Conservation (phyloP, 2,329 filamentous ascomycete species). For the Aspergillus hiratsukae region DNA sequence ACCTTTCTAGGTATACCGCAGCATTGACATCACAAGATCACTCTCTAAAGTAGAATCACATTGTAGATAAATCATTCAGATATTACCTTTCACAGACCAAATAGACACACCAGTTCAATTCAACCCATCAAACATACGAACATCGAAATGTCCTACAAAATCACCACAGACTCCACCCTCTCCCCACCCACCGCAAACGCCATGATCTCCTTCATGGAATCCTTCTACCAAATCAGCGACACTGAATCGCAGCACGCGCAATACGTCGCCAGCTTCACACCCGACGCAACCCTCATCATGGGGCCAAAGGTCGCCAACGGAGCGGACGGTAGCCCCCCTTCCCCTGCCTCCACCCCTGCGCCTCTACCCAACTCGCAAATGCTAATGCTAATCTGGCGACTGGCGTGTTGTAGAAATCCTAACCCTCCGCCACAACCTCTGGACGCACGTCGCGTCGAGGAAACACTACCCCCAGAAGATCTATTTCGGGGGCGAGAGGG, state of each 20-base stretch:
- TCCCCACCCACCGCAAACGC: conserved; percentile 21
- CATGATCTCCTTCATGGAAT: conserved; percentile 30
- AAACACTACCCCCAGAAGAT: conserved; percentile 27
- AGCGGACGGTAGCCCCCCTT: conserved; percentile 18
- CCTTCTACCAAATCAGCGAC: conserved; percentile 36
- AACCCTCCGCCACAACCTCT: conserved; percentile 30
- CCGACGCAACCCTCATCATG: conserved; percentile 36
- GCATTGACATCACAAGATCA: background rate
- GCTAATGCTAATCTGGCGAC: no score
- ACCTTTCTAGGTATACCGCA: background rate
- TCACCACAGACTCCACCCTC: conserved; percentile 22
- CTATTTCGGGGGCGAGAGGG: conserved; percentile 29
- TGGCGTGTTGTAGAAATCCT: conserved; percentile 25
- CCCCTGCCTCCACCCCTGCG: no score
- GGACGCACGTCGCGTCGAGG: conserved; percentile 33
- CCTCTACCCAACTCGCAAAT: background rate
- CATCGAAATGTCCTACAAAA: conserved; percentile 35
- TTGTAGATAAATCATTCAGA: background rate
- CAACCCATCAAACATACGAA: no score
- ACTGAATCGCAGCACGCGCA: conserved; percentile 30
- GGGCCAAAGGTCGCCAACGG: conserved; percentile 33
- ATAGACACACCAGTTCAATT: background rate
- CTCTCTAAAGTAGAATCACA: conserved; percentile 1
- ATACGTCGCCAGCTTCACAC: conserved; percentile 32
- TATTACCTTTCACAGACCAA: background rate